phyloP scores from a whole-genome alignment of 805 yeast species.

The Wickerhamiella musiphila region DNA sequence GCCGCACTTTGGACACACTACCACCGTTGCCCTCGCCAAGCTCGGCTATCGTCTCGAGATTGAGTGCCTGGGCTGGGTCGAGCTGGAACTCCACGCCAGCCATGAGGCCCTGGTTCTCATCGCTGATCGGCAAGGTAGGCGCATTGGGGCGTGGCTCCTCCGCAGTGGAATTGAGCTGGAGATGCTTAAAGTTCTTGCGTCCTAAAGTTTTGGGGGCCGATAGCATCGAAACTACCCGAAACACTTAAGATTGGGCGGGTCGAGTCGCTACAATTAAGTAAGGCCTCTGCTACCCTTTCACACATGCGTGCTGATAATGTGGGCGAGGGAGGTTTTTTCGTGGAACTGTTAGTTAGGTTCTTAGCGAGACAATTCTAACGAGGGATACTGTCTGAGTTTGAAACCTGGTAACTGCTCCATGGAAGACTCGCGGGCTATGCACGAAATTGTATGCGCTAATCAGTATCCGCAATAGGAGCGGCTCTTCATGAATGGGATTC shows the following conservation, averaged over 20 bases:
- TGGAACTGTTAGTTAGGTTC: too few relatives aligned
- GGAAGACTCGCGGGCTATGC: too few relatives aligned
- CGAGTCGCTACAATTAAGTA: neutral
- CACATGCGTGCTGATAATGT: too few relatives aligned
- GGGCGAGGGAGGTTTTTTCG: too few relatives aligned
- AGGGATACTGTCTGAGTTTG: too few relatives aligned
- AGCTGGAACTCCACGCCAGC: constrained; percentile 37
- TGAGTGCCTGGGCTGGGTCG: constrained; percentile 40
- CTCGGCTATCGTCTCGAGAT: constrained; percentile 54
- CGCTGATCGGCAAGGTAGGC: neutral
- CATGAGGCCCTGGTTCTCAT: constrained; percentile 1
- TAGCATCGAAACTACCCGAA: neutral
- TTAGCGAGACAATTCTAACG: too few relatives aligned
- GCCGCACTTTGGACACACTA: constrained; percentile 72
- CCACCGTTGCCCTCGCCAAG: constrained; percentile 94
- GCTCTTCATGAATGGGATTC: too few relatives aligned
- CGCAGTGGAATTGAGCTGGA: constrained; percentile 24
- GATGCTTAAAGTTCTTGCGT: constrained; percentile 35
- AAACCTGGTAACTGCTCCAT: too few relatives aligned
- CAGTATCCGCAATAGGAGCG: too few relatives aligned
- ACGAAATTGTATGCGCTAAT: too few relatives aligned
- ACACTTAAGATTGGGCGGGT: neutral
- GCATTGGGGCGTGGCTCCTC: constrained; percentile 3
- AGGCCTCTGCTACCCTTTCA: too few relatives aligned
- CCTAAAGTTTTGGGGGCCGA: constrained; percentile 8